Percentiles rank a stretch among this genome's conserved stretches.
These are phyloP conservation scores for Juncus inflexus DNA, from an alignment of 176 grass and related monocot species.

Conservation along the genomic window DNA sequence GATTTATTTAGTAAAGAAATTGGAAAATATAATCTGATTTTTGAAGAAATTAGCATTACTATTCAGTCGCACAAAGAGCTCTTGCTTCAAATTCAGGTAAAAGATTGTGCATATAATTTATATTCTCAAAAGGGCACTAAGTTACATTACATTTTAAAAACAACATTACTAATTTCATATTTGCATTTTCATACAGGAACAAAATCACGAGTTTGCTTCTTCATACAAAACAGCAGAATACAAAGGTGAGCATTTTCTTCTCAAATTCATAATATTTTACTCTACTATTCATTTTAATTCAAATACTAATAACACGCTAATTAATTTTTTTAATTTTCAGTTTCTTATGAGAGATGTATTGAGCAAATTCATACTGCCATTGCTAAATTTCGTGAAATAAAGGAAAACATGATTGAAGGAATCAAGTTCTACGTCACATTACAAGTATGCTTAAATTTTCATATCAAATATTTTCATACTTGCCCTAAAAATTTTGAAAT, in stretches of 20 bases:
- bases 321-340: constrained; percentile 16
- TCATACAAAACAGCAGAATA: constrained; percentile 20
- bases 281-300: background rate
- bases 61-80: constrained; percentile 38
- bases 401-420: constrained; percentile 27
- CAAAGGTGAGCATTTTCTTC: constrained; percentile 18
- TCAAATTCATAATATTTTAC: background rate
- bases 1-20: constrained; percentile 48
- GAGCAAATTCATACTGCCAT: constrained; percentile 16
- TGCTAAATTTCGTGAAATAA: constrained; percentile 24
- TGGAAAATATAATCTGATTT: constrained; percentile 41
- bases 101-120: background rate
- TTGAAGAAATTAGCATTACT: constrained; percentile 41
- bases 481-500: too few species aligned
- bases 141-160: background rate
- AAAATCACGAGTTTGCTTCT: constrained; percentile 22
- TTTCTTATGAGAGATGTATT: background rate
- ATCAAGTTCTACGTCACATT: constrained; percentile 26
- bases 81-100: constrained; percentile 44
- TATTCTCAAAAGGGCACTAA: background rate
- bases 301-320: background rate
- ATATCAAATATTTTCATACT: background rate
- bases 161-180: constrained; percentile 1
- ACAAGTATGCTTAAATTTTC: constrained; percentile 3
- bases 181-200: constrained; percentile 12